Conservation (phyloP, 2,329 filamentous ascomycete genomes). For the Epichloe scottii region DNA sequence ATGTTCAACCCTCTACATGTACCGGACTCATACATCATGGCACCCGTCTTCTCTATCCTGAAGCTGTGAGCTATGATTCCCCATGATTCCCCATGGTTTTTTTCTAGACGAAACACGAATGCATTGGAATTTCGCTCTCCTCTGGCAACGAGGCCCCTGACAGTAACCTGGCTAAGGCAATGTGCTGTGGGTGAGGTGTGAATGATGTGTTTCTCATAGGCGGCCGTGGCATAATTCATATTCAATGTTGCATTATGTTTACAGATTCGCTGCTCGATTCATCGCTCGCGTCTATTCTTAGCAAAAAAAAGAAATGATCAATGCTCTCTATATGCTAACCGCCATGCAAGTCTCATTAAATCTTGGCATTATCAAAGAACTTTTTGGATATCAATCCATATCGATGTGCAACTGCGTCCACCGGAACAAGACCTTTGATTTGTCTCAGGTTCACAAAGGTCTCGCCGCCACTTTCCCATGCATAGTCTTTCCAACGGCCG, state of each 20-base stretch:
- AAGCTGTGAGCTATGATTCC: too few relatives aligned
- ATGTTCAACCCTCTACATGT: too few relatives aligned
- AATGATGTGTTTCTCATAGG: not conserved
- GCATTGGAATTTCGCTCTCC: too few relatives aligned
- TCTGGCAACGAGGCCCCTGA: too few relatives aligned
- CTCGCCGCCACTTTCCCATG: conserved; percentile 48
- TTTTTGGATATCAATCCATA: conserved; percentile 16
- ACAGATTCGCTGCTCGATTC: not conserved
- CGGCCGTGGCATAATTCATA: not conserved
- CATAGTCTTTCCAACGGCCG: conserved; percentile 49
- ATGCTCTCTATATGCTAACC: not conserved
- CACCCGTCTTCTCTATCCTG: too few relatives aligned
- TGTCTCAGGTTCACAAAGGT: conserved; percentile 27
- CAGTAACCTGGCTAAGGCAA: too few relatives aligned
- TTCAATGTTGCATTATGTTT: not conserved
- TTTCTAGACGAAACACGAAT: not conserved
- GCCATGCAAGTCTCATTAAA: conserved; percentile 7
- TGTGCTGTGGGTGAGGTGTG: too few relatives aligned
- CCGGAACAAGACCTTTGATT: conserved; percentile 18
- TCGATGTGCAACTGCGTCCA: conserved; percentile 16
- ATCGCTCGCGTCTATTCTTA: not conserved
- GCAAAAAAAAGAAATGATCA: not conserved
- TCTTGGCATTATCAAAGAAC: conserved; percentile 15
- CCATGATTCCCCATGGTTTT: too few relatives aligned
- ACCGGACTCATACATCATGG: too few relatives aligned